Percentiles rank a stretch among this genome's conserved stretches.
Conservation (phyloP, 2,329 filamentous ascomycete species). For the Alternaria ethzedia region DNA sequence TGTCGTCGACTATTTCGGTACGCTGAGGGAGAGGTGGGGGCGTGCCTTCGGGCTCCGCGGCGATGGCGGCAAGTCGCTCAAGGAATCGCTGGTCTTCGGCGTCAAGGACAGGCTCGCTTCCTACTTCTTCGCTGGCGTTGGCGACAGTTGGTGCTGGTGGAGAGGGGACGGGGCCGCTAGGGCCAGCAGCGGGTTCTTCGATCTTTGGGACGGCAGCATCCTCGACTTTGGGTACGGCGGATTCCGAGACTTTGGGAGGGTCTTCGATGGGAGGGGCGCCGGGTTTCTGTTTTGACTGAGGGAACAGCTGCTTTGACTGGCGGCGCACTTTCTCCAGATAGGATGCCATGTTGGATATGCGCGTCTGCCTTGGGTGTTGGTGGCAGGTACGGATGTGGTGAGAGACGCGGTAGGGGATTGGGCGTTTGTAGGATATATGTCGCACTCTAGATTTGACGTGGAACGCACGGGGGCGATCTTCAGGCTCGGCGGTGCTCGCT, state of each 20-base stretch:
- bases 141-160: conserved; percentile 30
- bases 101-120: conserved; percentile 57
- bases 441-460: conserved; percentile 2
- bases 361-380: background rate
- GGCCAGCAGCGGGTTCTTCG: conserved; percentile 22
- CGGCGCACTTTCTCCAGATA: conserved; percentile 44
- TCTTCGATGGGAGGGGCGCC: conserved; percentile 18
- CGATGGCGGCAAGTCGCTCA: conserved; percentile 56
- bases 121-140: conserved; percentile 36
- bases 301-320: conserved; percentile 38
- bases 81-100: conserved; percentile 68
- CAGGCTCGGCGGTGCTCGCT: conserved; percentile 25
- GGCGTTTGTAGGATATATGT: background rate
- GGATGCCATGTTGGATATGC: conserved; percentile 29
- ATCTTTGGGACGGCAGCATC: conserved; percentile 15
- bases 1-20: conserved; percentile 39
- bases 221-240: conserved; percentile 10
- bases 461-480: conserved; percentile 15
- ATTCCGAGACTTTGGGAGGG: conserved; percentile 16
- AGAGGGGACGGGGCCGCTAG: conserved; percentile 29
- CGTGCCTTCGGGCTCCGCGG: conserved; percentile 47
- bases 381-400: background rate
- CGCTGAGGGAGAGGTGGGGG: conserved; percentile 52
- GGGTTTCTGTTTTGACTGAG: conserved; percentile 18
- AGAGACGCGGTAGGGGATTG: background rate